Percentiles rank a stretch among this genome's conserved stretches.
Conservation (phyloP, 2,329 filamentous ascomycete genomes). For the Colletotrichum neosansevieriae region DNA sequence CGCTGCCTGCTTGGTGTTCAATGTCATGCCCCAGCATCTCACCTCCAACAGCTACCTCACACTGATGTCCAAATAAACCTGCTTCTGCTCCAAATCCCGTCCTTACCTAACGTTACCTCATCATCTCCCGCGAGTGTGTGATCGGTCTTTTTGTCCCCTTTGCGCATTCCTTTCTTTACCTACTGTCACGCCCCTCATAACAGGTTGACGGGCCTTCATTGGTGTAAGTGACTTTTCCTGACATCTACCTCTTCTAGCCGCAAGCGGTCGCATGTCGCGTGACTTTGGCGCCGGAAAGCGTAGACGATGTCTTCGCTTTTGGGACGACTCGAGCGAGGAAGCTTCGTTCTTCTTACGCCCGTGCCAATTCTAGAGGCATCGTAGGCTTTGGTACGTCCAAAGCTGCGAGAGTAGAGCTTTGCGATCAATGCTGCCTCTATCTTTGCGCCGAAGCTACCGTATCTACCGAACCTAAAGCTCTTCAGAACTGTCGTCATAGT, state of each 20-base stretch:
- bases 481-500: no score
- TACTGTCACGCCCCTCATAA: neutral
- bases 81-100: neutral
- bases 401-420: neutral
- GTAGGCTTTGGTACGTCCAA: neutral
- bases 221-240: slow-evolving; percentile 14
- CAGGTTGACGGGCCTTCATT: slow-evolving; percentile 8
- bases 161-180: neutral
- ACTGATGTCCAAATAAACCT: slow-evolving; percentile 16
- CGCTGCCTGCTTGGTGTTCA: neutral
- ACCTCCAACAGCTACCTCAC: neutral
- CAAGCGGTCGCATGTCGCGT: slow-evolving; percentile 14
- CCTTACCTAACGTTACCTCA: slow-evolving; percentile 11
- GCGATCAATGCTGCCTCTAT: neutral
- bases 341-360: neutral
- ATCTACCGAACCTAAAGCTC: no score
- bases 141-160: neutral
- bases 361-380: neutral
- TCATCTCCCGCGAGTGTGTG: neutral
- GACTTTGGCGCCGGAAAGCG: neutral
- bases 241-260: neutral
- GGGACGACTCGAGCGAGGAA: neutral
- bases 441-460: neutral
- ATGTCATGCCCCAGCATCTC: neutral
- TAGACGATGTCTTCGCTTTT: neutral